Conservation (phyloP, 352 stramenopile species). For the Phytophthora sp. region DNA sequence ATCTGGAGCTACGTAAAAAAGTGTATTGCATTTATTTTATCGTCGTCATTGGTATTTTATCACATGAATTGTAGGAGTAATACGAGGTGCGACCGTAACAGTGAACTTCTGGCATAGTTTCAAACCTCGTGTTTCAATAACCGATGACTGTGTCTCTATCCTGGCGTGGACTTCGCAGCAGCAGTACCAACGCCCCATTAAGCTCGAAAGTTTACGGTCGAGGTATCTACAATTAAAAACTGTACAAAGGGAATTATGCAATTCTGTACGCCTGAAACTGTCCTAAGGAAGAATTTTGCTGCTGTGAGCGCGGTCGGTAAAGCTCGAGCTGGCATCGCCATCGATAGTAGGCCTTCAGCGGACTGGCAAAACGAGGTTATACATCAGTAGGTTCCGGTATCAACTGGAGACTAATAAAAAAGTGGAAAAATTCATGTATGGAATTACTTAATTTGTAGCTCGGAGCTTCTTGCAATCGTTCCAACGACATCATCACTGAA, state of each 20-base stretch:
- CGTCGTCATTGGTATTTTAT: background rate
- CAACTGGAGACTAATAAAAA: too few species aligned
- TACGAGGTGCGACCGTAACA: background rate
- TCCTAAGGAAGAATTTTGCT: slow-evolving; percentile 25
- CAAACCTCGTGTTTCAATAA: slow-evolving; percentile 19
- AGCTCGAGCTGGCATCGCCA: background rate
- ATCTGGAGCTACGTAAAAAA: too few species aligned
- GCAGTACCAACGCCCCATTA: slow-evolving; percentile 6
- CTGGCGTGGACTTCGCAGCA: slow-evolving; percentile 9
- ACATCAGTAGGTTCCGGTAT: slow-evolving; percentile 5
- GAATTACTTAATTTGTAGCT: background rate
- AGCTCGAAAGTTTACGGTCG: slow-evolving; percentile 26
- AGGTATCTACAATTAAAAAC: too few species aligned
- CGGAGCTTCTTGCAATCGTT: background rate
- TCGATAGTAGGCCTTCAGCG: slow-evolving; percentile 7
- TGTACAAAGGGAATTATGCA: slow-evolving; percentile 20
- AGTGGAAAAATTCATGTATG: background rate
- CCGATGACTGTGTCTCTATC: slow-evolving; percentile 5
- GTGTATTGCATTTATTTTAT: too few species aligned
- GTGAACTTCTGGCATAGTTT: slow-evolving; percentile 17
- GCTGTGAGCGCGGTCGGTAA: slow-evolving; percentile 23
- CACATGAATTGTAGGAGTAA: background rate
- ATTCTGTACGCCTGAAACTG: slow-evolving; percentile 32
- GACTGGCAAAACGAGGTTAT: slow-evolving; percentile 16
- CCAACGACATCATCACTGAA: background rate